phyloP scores from a whole-genome alignment of 176 grass and related monocot genomes.

The Musa troglodytarum region DNA sequence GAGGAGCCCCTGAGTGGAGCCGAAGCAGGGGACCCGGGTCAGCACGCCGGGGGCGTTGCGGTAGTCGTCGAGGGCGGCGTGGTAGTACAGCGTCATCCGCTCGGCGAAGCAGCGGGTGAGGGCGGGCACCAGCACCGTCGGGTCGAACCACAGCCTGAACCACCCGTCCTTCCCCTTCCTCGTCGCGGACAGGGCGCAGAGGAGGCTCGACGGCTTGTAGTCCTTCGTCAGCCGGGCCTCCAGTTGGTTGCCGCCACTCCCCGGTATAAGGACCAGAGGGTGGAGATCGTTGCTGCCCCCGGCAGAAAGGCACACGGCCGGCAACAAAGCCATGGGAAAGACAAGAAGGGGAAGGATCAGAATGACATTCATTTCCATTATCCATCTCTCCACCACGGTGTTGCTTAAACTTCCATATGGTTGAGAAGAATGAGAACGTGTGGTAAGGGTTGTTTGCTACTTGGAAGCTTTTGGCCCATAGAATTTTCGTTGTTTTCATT shows the following conservation, averaged over 20 bases:
- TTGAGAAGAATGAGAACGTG: too few species aligned
- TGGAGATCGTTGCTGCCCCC: conserved; percentile 25
- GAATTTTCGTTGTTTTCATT: too few species aligned
- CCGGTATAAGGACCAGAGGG: conserved; percentile 73
- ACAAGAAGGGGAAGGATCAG: conserved; percentile 10
- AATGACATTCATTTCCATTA: not conserved
- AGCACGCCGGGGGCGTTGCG: conserved; percentile 70
- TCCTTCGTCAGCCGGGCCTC: conserved; percentile 60
- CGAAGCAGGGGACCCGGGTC: conserved; percentile 53
- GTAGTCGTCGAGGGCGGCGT: conserved; percentile 57
- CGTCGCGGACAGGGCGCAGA: conserved; percentile 34
- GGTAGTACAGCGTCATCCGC: conserved; percentile 55
- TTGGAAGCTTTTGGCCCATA: too few species aligned
- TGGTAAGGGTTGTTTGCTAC: too few species aligned
- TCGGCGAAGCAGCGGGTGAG: conserved; percentile 83
- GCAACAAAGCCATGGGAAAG: conserved; percentile 21
- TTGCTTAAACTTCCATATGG: too few species aligned
- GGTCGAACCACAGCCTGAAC: conserved; percentile 90
- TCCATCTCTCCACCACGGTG: too few species aligned
- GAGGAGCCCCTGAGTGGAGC: conserved; percentile 50
- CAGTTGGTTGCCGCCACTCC: conserved; percentile 74
- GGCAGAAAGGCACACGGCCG: not conserved
- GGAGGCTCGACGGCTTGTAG: conserved; percentile 61
- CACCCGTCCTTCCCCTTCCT: conserved; percentile 37
- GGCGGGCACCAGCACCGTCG: conserved; percentile 49